Conservation (phyloP, 495 filamentous ascomycete species). For the Penicillium atrosanguineum region DNA sequence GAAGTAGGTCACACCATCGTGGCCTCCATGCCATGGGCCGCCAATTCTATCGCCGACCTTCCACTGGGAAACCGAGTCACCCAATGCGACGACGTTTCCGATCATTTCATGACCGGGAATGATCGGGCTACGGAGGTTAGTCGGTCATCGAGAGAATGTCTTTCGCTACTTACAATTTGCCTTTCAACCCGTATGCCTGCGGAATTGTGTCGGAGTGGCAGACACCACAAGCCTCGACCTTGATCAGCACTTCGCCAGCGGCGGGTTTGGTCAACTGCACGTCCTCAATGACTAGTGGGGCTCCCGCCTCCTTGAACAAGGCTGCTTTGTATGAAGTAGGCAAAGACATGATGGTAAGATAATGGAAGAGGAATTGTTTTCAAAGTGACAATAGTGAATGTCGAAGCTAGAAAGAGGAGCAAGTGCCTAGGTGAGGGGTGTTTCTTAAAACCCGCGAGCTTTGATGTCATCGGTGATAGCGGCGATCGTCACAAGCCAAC, state of each 20-base stretch:
- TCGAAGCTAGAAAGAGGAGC: not conserved
- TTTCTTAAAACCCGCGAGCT: too few relatives aligned
- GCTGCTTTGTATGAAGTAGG: constrained; percentile 52
- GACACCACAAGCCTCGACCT: constrained; percentile 54
- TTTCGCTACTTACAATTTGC: constrained; percentile 31
- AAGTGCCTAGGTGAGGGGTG: too few relatives aligned
- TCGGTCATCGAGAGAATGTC: not conserved
- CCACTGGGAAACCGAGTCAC: constrained; percentile 41
- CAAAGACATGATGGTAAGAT: constrained; percentile 4
- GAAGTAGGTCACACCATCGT: constrained; percentile 26
- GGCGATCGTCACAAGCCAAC: too few relatives aligned
- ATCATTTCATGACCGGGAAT: constrained; percentile 56
- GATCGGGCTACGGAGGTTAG: constrained; percentile 29
- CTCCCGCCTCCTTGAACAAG: constrained; percentile 36
- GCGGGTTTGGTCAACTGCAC: constrained; percentile 41
- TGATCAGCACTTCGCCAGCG: constrained; percentile 46
- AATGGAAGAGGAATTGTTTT: not conserved
- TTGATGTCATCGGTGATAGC: too few relatives aligned
- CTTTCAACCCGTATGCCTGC: constrained; percentile 35
- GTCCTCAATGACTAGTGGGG: constrained; percentile 41
- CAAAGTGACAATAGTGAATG: not conserved
- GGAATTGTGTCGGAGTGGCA: constrained; percentile 46
- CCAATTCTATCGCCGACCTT: constrained; percentile 50
- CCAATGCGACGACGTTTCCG: constrained; percentile 50
- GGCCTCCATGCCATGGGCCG: constrained; percentile 56